Evolutionary conservation across 345 rosid genomes (phyloP).

Genomic region (Moricandia arvensis): DNA sequence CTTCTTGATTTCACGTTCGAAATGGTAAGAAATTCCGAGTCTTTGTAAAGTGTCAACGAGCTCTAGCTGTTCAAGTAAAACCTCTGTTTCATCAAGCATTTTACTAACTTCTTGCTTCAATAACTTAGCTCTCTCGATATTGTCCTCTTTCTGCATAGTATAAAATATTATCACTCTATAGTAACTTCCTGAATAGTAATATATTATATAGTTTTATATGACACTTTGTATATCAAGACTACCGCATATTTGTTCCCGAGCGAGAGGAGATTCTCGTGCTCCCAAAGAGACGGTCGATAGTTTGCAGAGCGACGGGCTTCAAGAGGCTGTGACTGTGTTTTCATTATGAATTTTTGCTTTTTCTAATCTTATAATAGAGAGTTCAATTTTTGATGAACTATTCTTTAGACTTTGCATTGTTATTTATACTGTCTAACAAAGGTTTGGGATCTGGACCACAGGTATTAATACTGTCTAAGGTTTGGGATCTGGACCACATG

Average conservation of each 20-base stretch:
- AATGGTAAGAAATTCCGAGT: slow-evolving; percentile 44
- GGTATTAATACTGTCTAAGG: too few relatives aligned
- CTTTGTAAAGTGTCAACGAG: slow-evolving; percentile 38
- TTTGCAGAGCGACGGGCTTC: slow-evolving; percentile 36
- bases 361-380: not conserved
- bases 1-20: slow-evolving; percentile 22
- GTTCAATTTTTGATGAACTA: not conserved
- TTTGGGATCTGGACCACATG: too few relatives aligned
- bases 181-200: not conserved
- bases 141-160: slow-evolving; percentile 24
- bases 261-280: slow-evolving; percentile 38
- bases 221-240: not conserved
- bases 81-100: slow-evolving; percentile 10
- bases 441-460: slow-evolving; percentile 18
- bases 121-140: not conserved
- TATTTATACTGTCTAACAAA: slow-evolving; percentile 10
- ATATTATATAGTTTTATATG: not conserved
- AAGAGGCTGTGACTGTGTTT: slow-evolving; percentile 10
- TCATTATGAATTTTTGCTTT: not conserved
- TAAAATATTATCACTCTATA: not conserved
- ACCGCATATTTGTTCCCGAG: slow-evolving; percentile 27
- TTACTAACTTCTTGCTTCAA: slow-evolving; percentile 15
- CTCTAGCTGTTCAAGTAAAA: slow-evolving; percentile 33
- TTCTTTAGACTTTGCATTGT: not conserved
- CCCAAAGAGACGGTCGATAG: slow-evolving; percentile 40